Base-by-base conservation (phyloP, 495 filamentous ascomycete species). In the Penicillium coprophilum region DNA sequence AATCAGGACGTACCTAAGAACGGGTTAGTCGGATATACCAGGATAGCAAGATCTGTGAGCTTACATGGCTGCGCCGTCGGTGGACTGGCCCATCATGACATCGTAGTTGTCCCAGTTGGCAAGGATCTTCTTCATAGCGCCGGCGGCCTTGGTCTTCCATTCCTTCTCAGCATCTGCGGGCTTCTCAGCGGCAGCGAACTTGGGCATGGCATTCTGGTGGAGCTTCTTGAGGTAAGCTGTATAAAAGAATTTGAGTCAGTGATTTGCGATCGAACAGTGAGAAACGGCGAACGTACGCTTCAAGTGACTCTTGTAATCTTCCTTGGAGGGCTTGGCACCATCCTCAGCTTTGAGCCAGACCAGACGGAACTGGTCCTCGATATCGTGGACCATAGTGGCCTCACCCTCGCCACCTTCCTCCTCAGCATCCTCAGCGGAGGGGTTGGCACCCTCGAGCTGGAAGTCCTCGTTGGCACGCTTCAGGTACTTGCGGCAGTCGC, bases 401-500 rank as follows among this genome's bases (percentile, higher is more conserved):
- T 65, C 71, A 50, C 67, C 70, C 71, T 87, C 71, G 54, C 75
- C 71, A 55, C 67, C 67, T 53, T 92, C 92, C 21, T 92, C 92
- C 36, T 93, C 92, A 21, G 86, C 91, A 65, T 87, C 94, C 79
- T 97, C 94, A 59, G 94, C 92, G 56, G 94, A 97, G 56, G 94
- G 89, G 78, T 97, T 98, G 78, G 91, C 95, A 73, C 94, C 94
- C 69, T 85, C 96, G 67, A 97, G 92, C 86, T 87, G 79, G 75
- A 96, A 85, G 60, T 87, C 73, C 61, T 91, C 88, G 66, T 66
- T 68, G 46, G 71, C 82, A 56, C 85, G 90, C 73, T 87, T 80
- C 20, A 85, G 81, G 75, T 96, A 90, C 85, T 90, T 96, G 66
- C 80, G 80, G 78, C 94, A 96, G 75, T 98, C 87, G 62, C 85